These are phyloP conservation scores for Mycena indigotica DNA, from an alignment of 768 basidiomycete genomes.

Conservation along the genomic window DNA sequence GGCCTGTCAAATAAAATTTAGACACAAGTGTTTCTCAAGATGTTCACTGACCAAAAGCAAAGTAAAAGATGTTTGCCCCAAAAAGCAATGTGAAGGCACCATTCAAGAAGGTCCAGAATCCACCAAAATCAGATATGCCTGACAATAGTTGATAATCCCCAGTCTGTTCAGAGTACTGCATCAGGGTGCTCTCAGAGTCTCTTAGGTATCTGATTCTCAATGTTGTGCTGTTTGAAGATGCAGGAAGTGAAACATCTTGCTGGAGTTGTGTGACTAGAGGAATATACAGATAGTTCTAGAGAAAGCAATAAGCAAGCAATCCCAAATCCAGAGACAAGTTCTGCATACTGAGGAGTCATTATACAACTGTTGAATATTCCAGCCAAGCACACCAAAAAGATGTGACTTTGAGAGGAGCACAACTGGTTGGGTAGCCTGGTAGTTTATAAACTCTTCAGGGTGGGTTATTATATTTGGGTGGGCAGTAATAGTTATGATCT, in stretches of 20 bases:
- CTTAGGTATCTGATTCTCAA: not conserved
- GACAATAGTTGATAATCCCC: not conserved
- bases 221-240: not conserved
- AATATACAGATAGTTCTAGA: not conserved
- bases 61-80: conserved; percentile 12
- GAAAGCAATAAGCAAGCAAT: not conserved
- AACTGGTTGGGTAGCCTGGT: not conserved
- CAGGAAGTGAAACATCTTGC: not conserved
- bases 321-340: not conserved
- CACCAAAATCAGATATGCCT: conserved; percentile 3
- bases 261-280: not conserved
- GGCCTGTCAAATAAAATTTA: not conserved
- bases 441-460: not conserved
- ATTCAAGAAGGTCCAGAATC: conserved; percentile 11
- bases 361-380: not conserved
- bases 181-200: not conserved
- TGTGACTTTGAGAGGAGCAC: not conserved
- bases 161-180: not conserved
- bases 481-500: too few species aligned
- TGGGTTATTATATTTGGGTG: too few species aligned
- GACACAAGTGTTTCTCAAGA: not conserved
- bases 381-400: not conserved
- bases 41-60: conserved; percentile 3
- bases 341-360: not conserved
- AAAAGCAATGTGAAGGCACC: conserved; percentile 6